Conservation (phyloP, 2,329 filamentous ascomycete genomes). For the Fusarium verticillioides region DNA sequence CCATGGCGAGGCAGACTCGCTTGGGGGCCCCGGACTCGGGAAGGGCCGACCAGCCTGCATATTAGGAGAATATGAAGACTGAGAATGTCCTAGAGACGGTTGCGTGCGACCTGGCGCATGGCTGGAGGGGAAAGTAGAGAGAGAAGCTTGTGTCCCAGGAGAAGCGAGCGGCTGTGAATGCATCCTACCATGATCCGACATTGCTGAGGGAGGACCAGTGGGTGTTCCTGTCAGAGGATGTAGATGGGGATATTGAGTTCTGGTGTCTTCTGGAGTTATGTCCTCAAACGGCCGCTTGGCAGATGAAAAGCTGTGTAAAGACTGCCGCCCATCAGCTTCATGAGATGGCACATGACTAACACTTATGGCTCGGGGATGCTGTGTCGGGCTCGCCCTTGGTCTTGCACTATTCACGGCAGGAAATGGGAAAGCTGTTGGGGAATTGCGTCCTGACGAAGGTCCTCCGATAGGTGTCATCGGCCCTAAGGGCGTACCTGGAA, state of each 20-base stretch:
- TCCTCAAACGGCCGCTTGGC: slow-evolving; percentile 49
- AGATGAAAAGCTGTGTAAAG: slow-evolving; percentile 40
- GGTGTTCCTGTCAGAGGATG: slow-evolving; percentile 43
- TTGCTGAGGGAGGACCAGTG: slow-evolving; percentile 31
- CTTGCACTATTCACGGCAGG: slow-evolving; percentile 45
- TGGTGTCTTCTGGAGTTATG: slow-evolving; percentile 43
- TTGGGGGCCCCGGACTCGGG: slow-evolving; percentile 31
- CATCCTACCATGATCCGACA: slow-evolving; percentile 47
- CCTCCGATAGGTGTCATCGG: slow-evolving; percentile 43
- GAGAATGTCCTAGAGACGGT: slow-evolving; percentile 28
- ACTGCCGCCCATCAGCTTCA: slow-evolving; percentile 40
- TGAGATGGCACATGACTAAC: slow-evolving; percentile 42
- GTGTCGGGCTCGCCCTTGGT: slow-evolving; percentile 48
- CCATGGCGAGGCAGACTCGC: slow-evolving; percentile 46
- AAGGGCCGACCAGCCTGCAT: slow-evolving; percentile 37
- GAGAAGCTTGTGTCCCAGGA: slow-evolving; percentile 41
- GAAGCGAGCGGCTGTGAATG: slow-evolving; percentile 51
- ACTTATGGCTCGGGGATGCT: slow-evolving; percentile 45
- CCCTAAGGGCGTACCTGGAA: slow-evolving; percentile 49
- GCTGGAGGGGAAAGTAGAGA: slow-evolving; percentile 35
- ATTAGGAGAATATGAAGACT: slow-evolving; percentile 35
- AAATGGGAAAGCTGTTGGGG: slow-evolving; percentile 48
- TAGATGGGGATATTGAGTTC: slow-evolving; percentile 39
- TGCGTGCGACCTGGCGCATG: slow-evolving; percentile 35
- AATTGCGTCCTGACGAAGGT: slow-evolving; percentile 48